phyloP scores from a whole-genome alignment of 1,284 basidiomycete species.

The Puccinia novopanici region DNA sequence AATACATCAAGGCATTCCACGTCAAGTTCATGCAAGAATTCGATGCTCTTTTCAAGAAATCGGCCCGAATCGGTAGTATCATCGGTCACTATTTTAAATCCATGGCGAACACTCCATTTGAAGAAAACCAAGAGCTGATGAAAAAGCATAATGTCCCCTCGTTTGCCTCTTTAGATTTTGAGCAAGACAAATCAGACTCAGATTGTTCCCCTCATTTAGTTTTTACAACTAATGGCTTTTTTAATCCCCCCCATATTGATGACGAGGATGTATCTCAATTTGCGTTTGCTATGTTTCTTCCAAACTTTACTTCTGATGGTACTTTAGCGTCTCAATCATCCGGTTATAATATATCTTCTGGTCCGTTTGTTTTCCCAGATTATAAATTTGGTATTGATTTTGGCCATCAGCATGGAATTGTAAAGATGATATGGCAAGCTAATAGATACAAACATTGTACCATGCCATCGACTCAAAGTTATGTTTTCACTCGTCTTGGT shows the following conservation, averaged over 20 bases:
- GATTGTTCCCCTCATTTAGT: slow-evolving; percentile 1
- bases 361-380: slow-evolving; percentile 5
- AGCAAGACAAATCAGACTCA: background rate
- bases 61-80: background rate
- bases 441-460: slow-evolving; percentile 20
- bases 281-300: slow-evolving; percentile 2
- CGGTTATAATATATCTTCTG: background rate
- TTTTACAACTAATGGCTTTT: background rate
- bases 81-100: background rate
- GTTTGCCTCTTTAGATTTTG: background rate
- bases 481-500: background rate
- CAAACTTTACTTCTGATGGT: slow-evolving; percentile 1
- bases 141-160: slow-evolving; percentile 2
- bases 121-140: background rate
- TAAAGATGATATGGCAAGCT: slow-evolving; percentile 3
- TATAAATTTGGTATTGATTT: slow-evolving; percentile 7
- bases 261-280: background rate
- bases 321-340: background rate
- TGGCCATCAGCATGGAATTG: slow-evolving; percentile 11
- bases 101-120: background rate
- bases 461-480: background rate
- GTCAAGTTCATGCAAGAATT: background rate
- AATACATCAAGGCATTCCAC: background rate
- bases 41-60: background rate
- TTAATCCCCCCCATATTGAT: slow-evolving; percentile 2